Conservation (phyloP, 352 stramenopile genomes). For the Phytophthora boehmeriae region DNA sequence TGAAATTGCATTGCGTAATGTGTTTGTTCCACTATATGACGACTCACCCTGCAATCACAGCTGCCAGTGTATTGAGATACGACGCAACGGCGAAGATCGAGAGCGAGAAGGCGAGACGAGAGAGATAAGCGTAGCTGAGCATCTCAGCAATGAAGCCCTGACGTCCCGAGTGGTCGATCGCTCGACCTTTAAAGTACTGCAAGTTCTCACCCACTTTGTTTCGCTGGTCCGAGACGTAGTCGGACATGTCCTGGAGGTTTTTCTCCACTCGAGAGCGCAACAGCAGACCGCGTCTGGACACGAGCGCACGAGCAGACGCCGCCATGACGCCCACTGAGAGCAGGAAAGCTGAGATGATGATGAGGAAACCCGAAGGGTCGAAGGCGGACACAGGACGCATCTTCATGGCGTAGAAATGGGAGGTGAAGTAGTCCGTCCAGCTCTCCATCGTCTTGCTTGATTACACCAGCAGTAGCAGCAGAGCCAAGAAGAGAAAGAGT, state of each 20-base stretch:
- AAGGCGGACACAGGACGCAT: conserved; percentile 83
- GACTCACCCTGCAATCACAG: conserved; percentile 73
- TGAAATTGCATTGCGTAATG: too few species aligned
- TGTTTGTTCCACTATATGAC: neutral
- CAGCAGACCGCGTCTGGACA: conserved; percentile 46
- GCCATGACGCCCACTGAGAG: conserved; percentile 70
- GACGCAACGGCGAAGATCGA: conserved; percentile 75
- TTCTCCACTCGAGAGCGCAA: conserved; percentile 70
- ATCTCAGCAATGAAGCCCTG: conserved; percentile 89
- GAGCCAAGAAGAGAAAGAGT: too few species aligned
- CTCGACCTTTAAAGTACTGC: conserved; percentile 70
- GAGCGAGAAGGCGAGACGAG: conserved; percentile 79
- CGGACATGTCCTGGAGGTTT: conserved; percentile 78
- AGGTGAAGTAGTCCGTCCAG: conserved; percentile 76
- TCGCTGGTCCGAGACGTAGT: conserved; percentile 72
- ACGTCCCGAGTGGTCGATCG: conserved; percentile 74
- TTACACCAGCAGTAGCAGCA: neutral
- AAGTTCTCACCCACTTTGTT: conserved; percentile 74
- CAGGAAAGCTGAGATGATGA: conserved; percentile 72
- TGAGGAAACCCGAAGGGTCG: conserved; percentile 87
- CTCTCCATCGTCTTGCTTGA: conserved; percentile 52
- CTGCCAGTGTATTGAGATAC: conserved; percentile 84
- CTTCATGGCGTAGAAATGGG: conserved; percentile 87
- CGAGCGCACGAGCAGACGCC: conserved; percentile 48
- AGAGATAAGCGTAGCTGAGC: conserved; percentile 88